Evolutionary conservation across 208 protist species (phyloP).

Genomic region (Zelonia costaricensis): DNA sequence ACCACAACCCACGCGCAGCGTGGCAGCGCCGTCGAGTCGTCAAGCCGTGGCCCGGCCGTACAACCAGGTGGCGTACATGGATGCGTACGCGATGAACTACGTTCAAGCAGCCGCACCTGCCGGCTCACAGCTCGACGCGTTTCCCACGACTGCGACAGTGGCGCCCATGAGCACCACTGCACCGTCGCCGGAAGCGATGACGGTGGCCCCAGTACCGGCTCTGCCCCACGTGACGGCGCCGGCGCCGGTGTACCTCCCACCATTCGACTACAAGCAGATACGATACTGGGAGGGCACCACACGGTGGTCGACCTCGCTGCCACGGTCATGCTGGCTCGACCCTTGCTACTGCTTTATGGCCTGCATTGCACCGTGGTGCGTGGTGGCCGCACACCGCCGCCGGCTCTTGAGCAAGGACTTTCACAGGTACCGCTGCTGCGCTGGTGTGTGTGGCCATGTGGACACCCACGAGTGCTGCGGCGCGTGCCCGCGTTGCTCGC

Average conservation of each 20-base stretch:
- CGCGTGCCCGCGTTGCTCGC: slow-evolving; percentile 30
- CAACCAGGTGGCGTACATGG: too few relatives aligned
- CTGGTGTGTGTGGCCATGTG: slow-evolving; percentile 42
- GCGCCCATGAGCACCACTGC: not conserved
- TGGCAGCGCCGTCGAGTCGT: too few relatives aligned
- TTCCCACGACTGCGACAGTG: too few relatives aligned
- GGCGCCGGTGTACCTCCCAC: slow-evolving; percentile 35
- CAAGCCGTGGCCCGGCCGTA: too few relatives aligned
- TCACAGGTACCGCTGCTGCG: slow-evolving; percentile 62
- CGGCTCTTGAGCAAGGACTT: slow-evolving; percentile 51
- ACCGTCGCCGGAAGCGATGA: slow-evolving; percentile 3
- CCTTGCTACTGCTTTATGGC: slow-evolving; percentile 42
- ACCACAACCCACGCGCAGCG: too few relatives aligned
- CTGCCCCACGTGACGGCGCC: not conserved
- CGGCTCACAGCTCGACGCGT: too few relatives aligned
- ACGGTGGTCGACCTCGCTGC: slow-evolving; percentile 40
- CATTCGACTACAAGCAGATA: slow-evolving; percentile 29
- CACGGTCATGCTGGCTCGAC: slow-evolving; percentile 28
- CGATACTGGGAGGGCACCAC: slow-evolving; percentile 33
- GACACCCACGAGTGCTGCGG: slow-evolving; percentile 31
- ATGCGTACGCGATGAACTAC: too few relatives aligned
- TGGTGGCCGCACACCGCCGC: slow-evolving; percentile 51
- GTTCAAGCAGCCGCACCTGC: too few relatives aligned
- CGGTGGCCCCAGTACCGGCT: not conserved
- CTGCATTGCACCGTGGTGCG: slow-evolving; percentile 61